These are phyloP conservation scores for Solanum hybrid DNA, from an alignment of 305 asterid species.

Conservation along the genomic window DNA sequence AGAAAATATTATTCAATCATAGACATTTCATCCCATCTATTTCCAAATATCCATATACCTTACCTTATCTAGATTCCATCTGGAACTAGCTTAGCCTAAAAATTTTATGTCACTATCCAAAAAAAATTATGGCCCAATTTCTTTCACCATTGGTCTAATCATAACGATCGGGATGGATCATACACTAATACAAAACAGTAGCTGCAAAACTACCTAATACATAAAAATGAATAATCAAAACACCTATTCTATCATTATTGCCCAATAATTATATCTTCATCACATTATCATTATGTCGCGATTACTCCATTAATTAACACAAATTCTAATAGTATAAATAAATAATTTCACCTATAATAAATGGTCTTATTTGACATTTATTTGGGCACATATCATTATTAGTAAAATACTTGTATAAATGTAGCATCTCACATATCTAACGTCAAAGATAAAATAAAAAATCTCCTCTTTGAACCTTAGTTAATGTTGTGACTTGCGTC, in stretches of 20 bases:
- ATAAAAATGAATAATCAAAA: neutral
- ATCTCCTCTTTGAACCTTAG: neutral
- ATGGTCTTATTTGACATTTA: too few relatives aligned
- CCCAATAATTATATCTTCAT: neutral
- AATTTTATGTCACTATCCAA: neutral
- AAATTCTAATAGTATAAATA: neutral
- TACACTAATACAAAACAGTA: neutral
- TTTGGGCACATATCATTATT: neutral
- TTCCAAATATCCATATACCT: neutral
- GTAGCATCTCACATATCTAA: neutral
- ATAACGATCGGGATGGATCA: neutral
- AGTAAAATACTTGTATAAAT: too few relatives aligned
- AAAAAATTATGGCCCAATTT: too few relatives aligned
- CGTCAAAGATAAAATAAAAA: neutral
- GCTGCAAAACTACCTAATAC: neutral
- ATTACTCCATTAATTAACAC: neutral
- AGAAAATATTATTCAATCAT: too few relatives aligned
- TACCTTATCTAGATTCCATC: neutral
- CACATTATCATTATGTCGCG: neutral
- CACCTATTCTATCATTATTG: neutral
- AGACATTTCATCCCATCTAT: neutral
- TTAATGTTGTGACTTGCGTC: neutral
- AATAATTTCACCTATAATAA: neutral
- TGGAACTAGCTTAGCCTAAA: neutral
- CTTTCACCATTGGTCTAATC: neutral